Conservation (phyloP, 306 rosid genomes). For the Boehmeria nivea region DNA sequence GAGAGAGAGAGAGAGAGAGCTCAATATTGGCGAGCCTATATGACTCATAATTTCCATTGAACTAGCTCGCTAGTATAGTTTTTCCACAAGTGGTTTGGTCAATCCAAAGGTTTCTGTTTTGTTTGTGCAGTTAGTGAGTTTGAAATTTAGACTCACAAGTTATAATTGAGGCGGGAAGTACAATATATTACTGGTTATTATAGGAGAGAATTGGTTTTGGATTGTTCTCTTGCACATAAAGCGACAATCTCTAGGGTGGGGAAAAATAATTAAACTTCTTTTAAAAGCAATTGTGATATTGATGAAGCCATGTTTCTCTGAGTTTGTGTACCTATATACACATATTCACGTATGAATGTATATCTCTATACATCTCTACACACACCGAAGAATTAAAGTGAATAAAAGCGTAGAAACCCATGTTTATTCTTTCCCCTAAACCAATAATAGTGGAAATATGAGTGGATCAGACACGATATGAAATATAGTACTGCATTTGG, state of each 20-base stretch:
- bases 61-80: no score
- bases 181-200: neutral
- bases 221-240: no score
- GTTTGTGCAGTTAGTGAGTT: neutral
- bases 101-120: neutral
- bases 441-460: neutral
- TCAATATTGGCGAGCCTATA: no score
- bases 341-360: neutral
- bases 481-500: constrained; percentile 10
- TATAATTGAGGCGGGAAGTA: constrained; percentile 5
- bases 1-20: no score
- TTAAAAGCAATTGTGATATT: neutral
- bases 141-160: neutral
- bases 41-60: no score
- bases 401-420: neutral
- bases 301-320: no score
- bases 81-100: constrained; percentile 5
- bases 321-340: neutral
- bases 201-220: neutral
- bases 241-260: no score
- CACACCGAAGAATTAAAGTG: neutral
- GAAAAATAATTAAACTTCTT: no score
- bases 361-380: no score
- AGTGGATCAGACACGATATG: neutral
- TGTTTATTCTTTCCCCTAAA: neutral